Conservation (phyloP, 495 filamentous ascomycete species). For the Aspergillus steynii region DNA sequence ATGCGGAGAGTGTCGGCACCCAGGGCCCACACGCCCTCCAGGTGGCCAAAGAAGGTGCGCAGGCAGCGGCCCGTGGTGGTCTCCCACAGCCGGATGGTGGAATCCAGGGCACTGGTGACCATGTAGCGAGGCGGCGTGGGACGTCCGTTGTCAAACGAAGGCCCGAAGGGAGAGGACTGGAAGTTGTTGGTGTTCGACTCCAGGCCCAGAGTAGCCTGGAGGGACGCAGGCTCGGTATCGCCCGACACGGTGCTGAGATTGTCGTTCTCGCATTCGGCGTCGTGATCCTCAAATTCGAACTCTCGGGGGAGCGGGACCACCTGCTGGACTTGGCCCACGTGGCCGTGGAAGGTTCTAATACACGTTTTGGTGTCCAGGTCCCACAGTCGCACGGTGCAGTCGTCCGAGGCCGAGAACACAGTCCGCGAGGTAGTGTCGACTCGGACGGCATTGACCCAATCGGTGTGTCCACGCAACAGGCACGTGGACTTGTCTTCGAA, state of each 20-base stretch:
- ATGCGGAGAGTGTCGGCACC: constrained; percentile 88
- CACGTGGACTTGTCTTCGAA: constrained; percentile 80
- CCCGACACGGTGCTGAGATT: constrained; percentile 40
- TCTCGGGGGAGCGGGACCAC: constrained; percentile 78
- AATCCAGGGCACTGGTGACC: constrained; percentile 86
- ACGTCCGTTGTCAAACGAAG: constrained; percentile 59
- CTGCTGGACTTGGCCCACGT: constrained; percentile 94
- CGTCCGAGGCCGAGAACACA: constrained; percentile 89
- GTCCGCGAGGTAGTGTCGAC: constrained; percentile 80
- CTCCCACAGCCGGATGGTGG: constrained; percentile 92
- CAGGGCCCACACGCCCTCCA: constrained; percentile 94
- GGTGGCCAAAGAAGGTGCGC: constrained; percentile 91
- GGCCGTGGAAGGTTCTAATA: constrained; percentile 82
- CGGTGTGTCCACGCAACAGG: constrained; percentile 76
- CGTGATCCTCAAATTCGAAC: constrained; percentile 77
- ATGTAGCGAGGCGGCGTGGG: constrained; percentile 83
- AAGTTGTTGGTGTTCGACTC: constrained; percentile 33
- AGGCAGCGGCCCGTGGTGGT: constrained; percentile 76
- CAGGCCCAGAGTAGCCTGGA: constrained; percentile 17
- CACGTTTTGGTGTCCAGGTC: constrained; percentile 80
- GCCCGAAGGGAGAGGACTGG: constrained; percentile 56
- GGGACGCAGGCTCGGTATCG: constrained; percentile 30
- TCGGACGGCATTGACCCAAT: constrained; percentile 93
- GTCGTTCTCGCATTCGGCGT: constrained; percentile 58
- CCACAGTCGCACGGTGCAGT: constrained; percentile 90